Evolutionary conservation across 129 eudicot species (phyloP).

Genomic region (Chrysanthemum lavandulifolium): DNA sequence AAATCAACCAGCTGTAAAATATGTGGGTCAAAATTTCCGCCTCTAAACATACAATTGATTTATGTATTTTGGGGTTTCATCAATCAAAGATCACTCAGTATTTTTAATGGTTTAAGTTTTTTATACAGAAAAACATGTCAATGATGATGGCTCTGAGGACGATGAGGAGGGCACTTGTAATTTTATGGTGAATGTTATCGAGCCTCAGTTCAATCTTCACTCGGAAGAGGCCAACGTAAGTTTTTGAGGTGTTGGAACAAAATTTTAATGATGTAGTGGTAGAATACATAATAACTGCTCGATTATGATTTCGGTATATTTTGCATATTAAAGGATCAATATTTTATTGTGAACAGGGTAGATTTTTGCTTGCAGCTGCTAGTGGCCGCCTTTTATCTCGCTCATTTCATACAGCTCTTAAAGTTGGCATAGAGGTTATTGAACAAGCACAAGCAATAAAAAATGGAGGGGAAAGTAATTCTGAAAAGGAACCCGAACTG

Average conservation of each 20-base stretch:
- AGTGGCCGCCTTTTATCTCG: constrained; percentile 95
- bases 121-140: constrained; percentile 54
- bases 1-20: not conserved
- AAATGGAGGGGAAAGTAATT: constrained; percentile 38
- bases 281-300: not conserved
- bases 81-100: not conserved
- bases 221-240: constrained; percentile 93
- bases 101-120: constrained; percentile 29
- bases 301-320: constrained; percentile 12
- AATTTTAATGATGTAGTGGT: constrained; percentile 5
- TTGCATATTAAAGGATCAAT: constrained; percentile 16
- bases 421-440: constrained; percentile 73
- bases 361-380: constrained; percentile 95
- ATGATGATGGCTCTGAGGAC: constrained; percentile 65
- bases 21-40: not conserved
- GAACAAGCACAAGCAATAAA: constrained; percentile 51
- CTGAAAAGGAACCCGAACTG: constrained; percentile 75
- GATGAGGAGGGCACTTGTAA: constrained; percentile 73
- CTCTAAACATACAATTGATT: constrained; percentile 5
- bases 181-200: constrained; percentile 89
- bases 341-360: constrained; percentile 60
- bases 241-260: constrained; percentile 16
- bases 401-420: constrained; percentile 76
- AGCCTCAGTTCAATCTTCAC: constrained; percentile 98
- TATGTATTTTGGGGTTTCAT: constrained; percentile 5